These are phyloP conservation scores for Sordariomycetes sp. DNA, from an alignment of 2,329 filamentous ascomycete genomes.

Conservation along the genomic window DNA sequence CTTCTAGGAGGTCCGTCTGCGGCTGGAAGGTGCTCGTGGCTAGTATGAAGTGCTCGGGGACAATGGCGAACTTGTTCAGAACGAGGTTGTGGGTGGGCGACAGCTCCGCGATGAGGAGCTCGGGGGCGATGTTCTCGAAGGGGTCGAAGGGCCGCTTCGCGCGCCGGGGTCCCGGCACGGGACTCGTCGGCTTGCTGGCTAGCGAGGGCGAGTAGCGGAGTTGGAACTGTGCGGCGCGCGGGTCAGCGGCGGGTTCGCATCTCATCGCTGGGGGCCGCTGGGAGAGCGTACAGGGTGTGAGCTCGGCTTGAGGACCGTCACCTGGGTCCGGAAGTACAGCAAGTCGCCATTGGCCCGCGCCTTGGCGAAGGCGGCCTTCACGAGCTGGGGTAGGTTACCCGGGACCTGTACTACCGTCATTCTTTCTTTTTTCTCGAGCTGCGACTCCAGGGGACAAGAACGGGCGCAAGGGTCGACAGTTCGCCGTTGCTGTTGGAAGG, in stretches of 20 bases:
- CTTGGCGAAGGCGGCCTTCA: slow-evolving; percentile 32
- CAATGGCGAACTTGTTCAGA: slow-evolving; percentile 64
- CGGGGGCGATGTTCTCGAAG: slow-evolving; percentile 41
- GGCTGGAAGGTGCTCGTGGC: slow-evolving; percentile 48
- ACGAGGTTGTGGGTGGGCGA: slow-evolving; percentile 46
- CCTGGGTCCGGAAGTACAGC: slow-evolving; percentile 40
- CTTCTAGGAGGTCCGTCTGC: slow-evolving; percentile 52
- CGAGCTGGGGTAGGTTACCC: slow-evolving; percentile 35
- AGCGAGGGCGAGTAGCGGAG: slow-evolving; percentile 58
- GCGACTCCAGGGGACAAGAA: neutral
- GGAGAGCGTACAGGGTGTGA: slow-evolving; percentile 24
- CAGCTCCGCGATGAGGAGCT: slow-evolving; percentile 39
- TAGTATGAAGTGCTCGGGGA: slow-evolving; percentile 59
- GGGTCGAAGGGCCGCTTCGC: slow-evolving; percentile 38
- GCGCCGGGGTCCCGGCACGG: slow-evolving; percentile 15
- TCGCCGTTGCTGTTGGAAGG: neutral
- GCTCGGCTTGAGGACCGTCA: slow-evolving; percentile 28
- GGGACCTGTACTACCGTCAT: neutral
- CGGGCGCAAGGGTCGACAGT: neutral
- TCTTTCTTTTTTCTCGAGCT: neutral
- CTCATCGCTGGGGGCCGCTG: neutral
- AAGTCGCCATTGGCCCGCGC: slow-evolving; percentile 34
- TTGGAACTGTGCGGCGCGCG: slow-evolving; percentile 42
- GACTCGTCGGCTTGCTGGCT: slow-evolving; percentile 48
- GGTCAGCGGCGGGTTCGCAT: neutral